Conservation (phyloP, 257 asterid genomes). For the Rhazya stricta region DNA sequence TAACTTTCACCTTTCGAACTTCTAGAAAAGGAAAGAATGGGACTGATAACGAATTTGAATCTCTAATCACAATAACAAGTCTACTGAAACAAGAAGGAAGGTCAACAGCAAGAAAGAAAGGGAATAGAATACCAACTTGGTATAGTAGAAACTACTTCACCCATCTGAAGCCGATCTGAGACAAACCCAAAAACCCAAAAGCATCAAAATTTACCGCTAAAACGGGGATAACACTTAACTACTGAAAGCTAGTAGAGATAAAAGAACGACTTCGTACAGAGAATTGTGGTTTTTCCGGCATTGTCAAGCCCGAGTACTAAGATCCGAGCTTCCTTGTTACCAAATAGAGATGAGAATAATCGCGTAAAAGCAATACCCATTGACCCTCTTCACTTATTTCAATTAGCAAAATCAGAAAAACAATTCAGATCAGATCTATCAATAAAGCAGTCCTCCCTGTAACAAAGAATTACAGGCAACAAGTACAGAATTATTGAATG, state of each 20-base stretch:
- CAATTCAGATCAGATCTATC: constrained; percentile 19
- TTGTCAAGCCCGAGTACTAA: constrained; percentile 91
- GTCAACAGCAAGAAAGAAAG: constrained; percentile 1
- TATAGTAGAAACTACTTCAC: constrained; percentile 94
- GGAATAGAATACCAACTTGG: constrained; percentile 56
- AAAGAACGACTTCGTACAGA: constrained; percentile 40
- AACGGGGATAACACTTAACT: not conserved
- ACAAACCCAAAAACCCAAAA: constrained; percentile 10
- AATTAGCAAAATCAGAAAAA: not conserved
- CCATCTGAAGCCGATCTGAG: constrained; percentile 97
- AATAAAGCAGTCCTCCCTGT: constrained; percentile 21
- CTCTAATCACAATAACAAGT: not conserved
- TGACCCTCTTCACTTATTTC: constrained; percentile 7
- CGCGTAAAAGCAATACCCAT: constrained; percentile 88
- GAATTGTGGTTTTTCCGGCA: constrained; percentile 97
- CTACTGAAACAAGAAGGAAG: not conserved
- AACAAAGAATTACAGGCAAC: not conserved
- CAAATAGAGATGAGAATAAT: constrained; percentile 77
- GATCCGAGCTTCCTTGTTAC: constrained; percentile 97
- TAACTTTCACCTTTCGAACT: not conserved
- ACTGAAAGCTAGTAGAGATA: not conserved
- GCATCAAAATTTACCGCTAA: not conserved
- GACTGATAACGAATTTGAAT: not conserved
- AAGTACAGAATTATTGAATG: not conserved
- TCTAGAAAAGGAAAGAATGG: not conserved